phyloP scores from a whole-genome alignment of 2,329 filamentous ascomycete genomes.

The Phoma sp. region DNA sequence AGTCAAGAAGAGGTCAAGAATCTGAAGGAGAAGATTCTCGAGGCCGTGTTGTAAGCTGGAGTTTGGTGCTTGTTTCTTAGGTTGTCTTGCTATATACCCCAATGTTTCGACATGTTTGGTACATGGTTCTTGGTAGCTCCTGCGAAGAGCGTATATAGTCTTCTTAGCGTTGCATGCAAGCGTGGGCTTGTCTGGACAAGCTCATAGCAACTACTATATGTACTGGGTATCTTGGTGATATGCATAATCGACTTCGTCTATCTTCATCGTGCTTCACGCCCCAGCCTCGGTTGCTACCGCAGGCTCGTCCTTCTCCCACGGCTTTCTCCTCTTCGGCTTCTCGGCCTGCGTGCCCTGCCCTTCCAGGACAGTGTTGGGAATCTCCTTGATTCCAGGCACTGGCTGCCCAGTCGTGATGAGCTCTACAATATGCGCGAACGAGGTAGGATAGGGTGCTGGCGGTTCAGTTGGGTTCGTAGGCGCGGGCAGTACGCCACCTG shows the following conservation, averaged over 20 bases:
- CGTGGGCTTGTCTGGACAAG: conserved; percentile 15
- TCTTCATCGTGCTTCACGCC: not conserved
- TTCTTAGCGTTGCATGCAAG: not conserved
- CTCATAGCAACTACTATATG: not conserved
- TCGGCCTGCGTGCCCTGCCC: conserved; percentile 68
- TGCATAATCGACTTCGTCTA: not conserved
- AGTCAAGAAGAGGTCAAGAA: conserved; percentile 43
- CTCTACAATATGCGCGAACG: conserved; percentile 85
- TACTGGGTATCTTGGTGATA: conserved; percentile 1
- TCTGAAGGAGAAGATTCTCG: conserved; percentile 49
- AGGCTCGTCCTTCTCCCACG: conserved; percentile 75
- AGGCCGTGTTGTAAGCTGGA: conserved; percentile 45
- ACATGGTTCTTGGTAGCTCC: not conserved
- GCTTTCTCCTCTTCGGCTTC: conserved; percentile 67
- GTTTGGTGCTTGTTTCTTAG: conserved; percentile 12
- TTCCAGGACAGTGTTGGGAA: conserved; percentile 79
- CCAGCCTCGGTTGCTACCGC: not conserved
- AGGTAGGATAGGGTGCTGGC: conserved; percentile 77
- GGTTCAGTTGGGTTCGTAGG: conserved; percentile 35
- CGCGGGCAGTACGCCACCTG: conserved; percentile 31
- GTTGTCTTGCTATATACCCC: conserved; percentile 39
- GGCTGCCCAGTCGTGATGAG: conserved; percentile 82
- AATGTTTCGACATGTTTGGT: conserved; percentile 25
- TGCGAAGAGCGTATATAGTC: not conserved
- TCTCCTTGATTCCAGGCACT: conserved; percentile 86